phyloP scores from a whole-genome alignment of 1,284 basidiomycete species.

The Coniferiporia weirii region DNA sequence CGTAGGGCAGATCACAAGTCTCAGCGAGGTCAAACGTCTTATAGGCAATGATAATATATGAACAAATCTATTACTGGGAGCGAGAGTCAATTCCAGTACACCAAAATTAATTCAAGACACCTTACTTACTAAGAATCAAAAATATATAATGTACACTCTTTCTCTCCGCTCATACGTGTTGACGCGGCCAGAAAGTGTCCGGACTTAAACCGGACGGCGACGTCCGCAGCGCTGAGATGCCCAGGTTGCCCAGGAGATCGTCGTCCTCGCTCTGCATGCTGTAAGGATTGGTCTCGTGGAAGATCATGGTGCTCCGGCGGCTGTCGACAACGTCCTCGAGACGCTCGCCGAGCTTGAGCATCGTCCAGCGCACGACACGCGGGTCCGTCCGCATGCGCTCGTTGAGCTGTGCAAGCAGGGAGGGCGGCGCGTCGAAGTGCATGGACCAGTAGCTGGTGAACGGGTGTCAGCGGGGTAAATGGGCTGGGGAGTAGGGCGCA shows the following conservation, averaged over 20 bases:
- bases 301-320: neutral
- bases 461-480: neutral
- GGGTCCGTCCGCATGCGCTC: constrained; percentile 71
- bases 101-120: too few species aligned
- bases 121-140: too few species aligned
- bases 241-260: too few species aligned
- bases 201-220: too few species aligned
- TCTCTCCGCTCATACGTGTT: too few species aligned
- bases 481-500: neutral
- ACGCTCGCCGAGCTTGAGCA: constrained; percentile 73
- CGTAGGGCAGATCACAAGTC: constrained; percentile 13
- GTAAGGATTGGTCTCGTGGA: too few species aligned
- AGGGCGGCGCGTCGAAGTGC: constrained; percentile 83
- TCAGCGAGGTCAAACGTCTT: constrained; percentile 16
- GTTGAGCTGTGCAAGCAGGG: constrained; percentile 58
- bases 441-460: constrained; percentile 77
- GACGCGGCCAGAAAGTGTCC: too few species aligned
- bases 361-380: constrained; percentile 77
- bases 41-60: constrained; percentile 4
- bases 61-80: constrained; percentile 1
- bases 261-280: too few species aligned
- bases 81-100: neutral
- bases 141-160: too few species aligned
- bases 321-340: constrained; percentile 60
- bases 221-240: too few species aligned